These are phyloP conservation scores for Crithidia thermophila DNA, from an alignment of 208 protist species.

Conservation along the genomic window DNA sequence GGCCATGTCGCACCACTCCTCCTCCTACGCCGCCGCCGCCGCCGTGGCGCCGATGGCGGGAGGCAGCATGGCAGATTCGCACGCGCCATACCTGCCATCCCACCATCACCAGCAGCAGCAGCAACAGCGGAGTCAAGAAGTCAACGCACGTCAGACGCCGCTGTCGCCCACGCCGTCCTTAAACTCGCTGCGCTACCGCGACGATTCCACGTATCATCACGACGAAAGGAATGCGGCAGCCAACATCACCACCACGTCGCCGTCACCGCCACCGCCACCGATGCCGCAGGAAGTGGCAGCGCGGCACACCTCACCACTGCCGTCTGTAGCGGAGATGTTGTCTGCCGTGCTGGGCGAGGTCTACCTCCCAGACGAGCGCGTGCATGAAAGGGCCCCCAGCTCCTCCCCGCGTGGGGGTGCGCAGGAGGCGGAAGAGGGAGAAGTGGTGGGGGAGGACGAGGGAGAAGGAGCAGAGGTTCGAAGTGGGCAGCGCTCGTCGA, in stretches of 20 bases:
- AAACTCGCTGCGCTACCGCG: not conserved
- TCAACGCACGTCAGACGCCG: no score
- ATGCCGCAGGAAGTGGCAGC: not conserved
- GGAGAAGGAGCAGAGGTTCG: not conserved
- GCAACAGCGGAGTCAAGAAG: no score
- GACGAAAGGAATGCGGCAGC: no score
- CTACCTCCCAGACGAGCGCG: no score
- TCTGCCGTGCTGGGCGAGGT: not conserved
- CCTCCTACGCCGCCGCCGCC: not conserved
- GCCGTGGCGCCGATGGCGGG: no score
- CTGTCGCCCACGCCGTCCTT: not conserved
- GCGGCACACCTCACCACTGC: not conserved
- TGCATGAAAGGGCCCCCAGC: no score
- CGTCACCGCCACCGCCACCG: not conserved
- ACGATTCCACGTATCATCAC: no score
- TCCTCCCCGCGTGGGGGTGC: no score
- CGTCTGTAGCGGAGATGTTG: not conserved
- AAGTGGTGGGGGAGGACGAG: not conserved
- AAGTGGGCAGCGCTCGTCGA: not conserved
- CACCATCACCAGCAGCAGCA: not conserved
- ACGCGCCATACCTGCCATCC: not conserved
- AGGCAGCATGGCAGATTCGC: no score
- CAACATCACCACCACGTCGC: no score
- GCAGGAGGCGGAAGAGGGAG: no score
- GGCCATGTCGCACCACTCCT: constrained; percentile 4